phyloP scores from a whole-genome alignment of 1,284 basidiomycete genomes.

The Ganoderma sp. region DNA sequence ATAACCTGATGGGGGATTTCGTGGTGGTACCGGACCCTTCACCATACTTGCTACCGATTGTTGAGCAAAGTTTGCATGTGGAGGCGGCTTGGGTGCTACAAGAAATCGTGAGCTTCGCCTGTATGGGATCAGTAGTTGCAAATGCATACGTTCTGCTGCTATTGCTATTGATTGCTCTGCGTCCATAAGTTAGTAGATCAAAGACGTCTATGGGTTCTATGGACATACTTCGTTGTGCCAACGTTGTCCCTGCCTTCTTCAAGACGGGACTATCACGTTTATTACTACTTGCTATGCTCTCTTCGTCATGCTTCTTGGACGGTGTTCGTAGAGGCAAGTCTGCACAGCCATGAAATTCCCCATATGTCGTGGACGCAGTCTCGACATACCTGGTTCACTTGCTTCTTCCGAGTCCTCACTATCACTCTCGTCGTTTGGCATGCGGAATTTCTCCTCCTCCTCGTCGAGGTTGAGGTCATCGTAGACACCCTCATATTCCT shows the following conservation, averaged over 20 bases:
- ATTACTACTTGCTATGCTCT: constrained; percentile 70
- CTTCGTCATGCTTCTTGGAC: constrained; percentile 79
- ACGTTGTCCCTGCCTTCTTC: constrained; percentile 69
- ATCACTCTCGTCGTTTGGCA: constrained; percentile 73
- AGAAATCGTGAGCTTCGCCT: constrained; percentile 20
- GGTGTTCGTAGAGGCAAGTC: constrained; percentile 67
- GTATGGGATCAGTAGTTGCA: constrained; percentile 18
- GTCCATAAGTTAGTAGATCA: constrained; percentile 7
- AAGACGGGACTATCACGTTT: constrained; percentile 79
- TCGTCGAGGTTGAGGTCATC: constrained; percentile 98
- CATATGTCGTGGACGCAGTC: neutral
- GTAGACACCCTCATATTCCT: constrained; percentile 97
- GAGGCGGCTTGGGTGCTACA: constrained; percentile 70
- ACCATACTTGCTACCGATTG: constrained; percentile 83
- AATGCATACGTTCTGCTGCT: constrained; percentile 51
- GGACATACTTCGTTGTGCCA: constrained; percentile 70
- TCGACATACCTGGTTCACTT: constrained; percentile 62
- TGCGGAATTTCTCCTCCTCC: constrained; percentile 91
- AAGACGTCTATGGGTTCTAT: constrained; percentile 4
- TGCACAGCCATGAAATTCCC: constrained; percentile 11
- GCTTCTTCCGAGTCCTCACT: constrained; percentile 72
- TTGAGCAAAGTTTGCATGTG: constrained; percentile 80
- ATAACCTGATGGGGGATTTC: constrained; percentile 69
- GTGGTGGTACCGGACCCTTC: constrained; percentile 66
- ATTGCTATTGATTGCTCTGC: constrained; percentile 54